Evolutionary conservation across 768 basidiomycete genomes (phyloP).

Genomic region (Amanita exitialis): DNA sequence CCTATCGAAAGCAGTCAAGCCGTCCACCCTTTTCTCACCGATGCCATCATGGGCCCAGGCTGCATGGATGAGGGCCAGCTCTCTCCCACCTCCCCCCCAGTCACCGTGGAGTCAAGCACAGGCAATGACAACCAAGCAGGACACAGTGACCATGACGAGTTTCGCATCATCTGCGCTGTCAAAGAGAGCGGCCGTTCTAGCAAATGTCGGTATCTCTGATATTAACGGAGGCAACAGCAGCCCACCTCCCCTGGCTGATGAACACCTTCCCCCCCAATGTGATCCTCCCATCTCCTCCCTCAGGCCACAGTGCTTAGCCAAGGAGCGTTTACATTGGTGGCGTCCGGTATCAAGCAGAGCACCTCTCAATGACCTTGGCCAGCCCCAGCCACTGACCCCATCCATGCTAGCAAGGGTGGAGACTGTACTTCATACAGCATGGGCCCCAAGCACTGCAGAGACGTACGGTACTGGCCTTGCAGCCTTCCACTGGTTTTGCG

Average conservation of each 20-base stretch:
- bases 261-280: no score
- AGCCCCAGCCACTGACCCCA: neutral
- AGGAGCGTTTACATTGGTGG: conserved; percentile 13
- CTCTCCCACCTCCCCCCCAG: neutral
- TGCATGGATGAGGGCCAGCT: neutral
- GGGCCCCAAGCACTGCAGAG: conserved; percentile 19
- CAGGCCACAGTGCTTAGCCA: conserved; percentile 14
- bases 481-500: conserved; percentile 29
- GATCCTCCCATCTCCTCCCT: no score
- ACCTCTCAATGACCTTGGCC: neutral
- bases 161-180: neutral
- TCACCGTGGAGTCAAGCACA: no score
- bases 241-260: no score
- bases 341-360: conserved; percentile 2
- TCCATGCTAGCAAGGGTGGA: neutral
- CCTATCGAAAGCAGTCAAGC: conserved; percentile 10
- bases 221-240: no score
- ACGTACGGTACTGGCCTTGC: conserved; percentile 29
- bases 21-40: conserved; percentile 13
- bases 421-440: conserved; percentile 8
- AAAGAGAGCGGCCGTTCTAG: neutral
- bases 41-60: conserved; percentile 1
- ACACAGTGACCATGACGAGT: no score
- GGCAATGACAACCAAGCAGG: neutral
- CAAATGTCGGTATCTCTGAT: neutral